A percentile compares a stretch with the other conserved stretches of the same genome.
These are phyloP conservation scores for Podospora tetraspora DNA, from an alignment of 495 filamentous ascomycete genomes.

Conservation along the genomic window DNA sequence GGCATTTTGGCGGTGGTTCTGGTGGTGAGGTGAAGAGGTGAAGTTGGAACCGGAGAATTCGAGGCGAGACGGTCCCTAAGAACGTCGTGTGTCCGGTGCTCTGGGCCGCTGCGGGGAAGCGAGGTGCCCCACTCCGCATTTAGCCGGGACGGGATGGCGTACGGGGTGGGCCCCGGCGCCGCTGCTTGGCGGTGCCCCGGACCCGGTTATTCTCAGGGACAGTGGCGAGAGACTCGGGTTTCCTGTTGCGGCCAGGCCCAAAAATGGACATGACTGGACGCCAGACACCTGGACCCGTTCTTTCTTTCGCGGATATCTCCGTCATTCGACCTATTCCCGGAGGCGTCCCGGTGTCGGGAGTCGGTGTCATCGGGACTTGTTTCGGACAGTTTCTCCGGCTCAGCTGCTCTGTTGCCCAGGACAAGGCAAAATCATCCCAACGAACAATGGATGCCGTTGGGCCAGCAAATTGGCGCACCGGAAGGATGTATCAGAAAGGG, in stretches of 20 bases:
- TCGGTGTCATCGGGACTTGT: not conserved
- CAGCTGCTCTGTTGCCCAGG: not conserved
- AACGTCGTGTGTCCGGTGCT: not conserved
- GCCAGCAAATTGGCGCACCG: no score
- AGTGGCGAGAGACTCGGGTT: not conserved
- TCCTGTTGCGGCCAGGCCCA: not conserved
- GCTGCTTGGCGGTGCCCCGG: not conserved
- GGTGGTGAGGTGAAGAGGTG: not conserved
- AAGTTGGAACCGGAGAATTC: not conserved
- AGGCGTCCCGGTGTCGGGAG: not conserved
- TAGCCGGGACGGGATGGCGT: slow-evolving; percentile 19
- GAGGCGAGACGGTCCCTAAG: not conserved
- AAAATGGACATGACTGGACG: not conserved
- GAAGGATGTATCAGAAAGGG: not conserved
- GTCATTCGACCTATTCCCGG: not conserved
- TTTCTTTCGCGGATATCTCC: not conserved
- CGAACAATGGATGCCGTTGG: no score
- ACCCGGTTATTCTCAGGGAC: not conserved
- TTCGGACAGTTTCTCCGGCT: not conserved
- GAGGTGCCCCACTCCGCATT: slow-evolving; percentile 25
- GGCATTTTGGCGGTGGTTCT: slow-evolving; percentile 31
- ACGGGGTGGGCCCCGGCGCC: not conserved
- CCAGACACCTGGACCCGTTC: not conserved
- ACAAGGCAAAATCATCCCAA: not conserved
- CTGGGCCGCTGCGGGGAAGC: slow-evolving; percentile 8